Evolutionary conservation across 1,284 basidiomycete genomes (phyloP).

Genomic region (Trametes sp.): DNA sequence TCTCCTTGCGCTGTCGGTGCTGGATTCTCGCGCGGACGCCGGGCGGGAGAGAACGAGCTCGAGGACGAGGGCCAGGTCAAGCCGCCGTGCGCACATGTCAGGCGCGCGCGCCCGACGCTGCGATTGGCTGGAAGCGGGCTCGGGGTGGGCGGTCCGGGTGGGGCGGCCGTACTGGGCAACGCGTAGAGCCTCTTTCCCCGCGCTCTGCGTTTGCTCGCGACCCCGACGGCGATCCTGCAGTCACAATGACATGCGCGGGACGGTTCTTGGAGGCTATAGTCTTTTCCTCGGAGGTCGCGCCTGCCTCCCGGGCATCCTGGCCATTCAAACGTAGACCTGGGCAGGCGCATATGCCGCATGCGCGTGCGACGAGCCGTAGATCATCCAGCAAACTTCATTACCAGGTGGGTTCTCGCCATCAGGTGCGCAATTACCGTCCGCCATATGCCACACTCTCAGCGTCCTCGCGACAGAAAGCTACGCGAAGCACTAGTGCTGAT

Average conservation of each 20-base stretch:
- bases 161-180: neutral
- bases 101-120: too few relatives aligned
- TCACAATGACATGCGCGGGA: neutral
- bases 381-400: neutral
- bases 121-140: conserved; percentile 7
- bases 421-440: neutral
- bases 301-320: neutral
- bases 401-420: neutral
- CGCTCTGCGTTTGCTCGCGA: neutral
- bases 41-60: neutral
- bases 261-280: conserved; percentile 6
- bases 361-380: neutral
- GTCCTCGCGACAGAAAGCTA: neutral
- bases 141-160: neutral
- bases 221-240: conserved; percentile 10
- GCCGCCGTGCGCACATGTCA: neutral
- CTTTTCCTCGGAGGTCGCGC: conserved; percentile 11
- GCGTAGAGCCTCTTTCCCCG: conserved; percentile 8
- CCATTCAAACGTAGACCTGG: too few relatives aligned
- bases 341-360: neutral
- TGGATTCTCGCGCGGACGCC: conserved; percentile 8
- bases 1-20: neutral
- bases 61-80: neutral
- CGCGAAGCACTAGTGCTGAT: neutral
- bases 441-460: neutral